Conservation (phyloP, 805 yeast genomes). For the Wickerhamiella hasegawae region DNA sequence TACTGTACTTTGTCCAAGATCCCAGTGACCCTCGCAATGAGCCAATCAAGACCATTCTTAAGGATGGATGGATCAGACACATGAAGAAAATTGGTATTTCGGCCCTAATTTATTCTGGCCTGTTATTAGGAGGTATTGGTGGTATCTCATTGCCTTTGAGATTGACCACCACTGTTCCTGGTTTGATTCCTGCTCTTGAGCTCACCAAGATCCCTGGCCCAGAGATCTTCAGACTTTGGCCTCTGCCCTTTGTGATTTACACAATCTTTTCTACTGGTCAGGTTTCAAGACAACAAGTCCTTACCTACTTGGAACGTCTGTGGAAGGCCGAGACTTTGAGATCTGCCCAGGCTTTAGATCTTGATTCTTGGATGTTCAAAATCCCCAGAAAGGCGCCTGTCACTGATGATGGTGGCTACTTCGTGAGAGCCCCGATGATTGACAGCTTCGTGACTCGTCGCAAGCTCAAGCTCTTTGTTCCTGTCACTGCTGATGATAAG, state of each 20-base stretch:
- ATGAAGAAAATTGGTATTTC: slow-evolving; percentile 61
- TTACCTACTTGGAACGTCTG: slow-evolving; percentile 26
- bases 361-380: slow-evolving; percentile 25
- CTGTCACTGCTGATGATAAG: slow-evolving; percentile 67
- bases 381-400: no score
- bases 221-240: slow-evolving; percentile 12
- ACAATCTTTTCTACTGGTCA: slow-evolving; percentile 47
- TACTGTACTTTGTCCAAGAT: slow-evolving; percentile 75
- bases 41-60: slow-evolving; percentile 72
- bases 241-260: slow-evolving; percentile 2
- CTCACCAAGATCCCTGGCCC: slow-evolving; percentile 2
- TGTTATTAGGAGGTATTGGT: slow-evolving; percentile 66
- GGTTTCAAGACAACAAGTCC: slow-evolving; percentile 29
- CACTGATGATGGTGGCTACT: slow-evolving; percentile 39
- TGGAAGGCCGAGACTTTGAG: slow-evolving; percentile 15
- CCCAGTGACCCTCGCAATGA: slow-evolving; percentile 89
- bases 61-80: slow-evolving; percentile 59
- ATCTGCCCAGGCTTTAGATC: slow-evolving; percentile 6
- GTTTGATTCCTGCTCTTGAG: not conserved
- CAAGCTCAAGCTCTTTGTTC: slow-evolving; percentile 47
- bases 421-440: slow-evolving; percentile 72
- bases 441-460: slow-evolving; percentile 58
- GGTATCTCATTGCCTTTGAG: slow-evolving; percentile 36
- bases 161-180: slow-evolving; percentile 10
- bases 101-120: slow-evolving; percentile 23